Percentiles rank a stretch among this genome's conserved stretches.
These are phyloP conservation scores for Perilla frutescens DNA, from an alignment of 257 asterid genomes.

Conservation along the genomic window DNA sequence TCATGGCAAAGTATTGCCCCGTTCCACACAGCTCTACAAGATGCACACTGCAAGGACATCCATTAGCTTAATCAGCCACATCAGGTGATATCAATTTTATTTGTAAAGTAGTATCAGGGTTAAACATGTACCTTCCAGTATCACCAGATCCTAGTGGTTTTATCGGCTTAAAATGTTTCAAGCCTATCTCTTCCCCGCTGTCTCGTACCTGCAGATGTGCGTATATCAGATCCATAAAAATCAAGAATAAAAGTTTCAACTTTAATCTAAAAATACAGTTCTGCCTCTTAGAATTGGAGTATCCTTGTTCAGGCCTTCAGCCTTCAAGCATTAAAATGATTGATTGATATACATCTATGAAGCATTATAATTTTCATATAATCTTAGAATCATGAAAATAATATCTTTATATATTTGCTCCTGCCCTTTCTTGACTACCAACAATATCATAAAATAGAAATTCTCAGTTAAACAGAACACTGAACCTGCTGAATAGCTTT, in stretches of 20 bases:
- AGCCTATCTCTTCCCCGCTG: constrained; percentile 75
- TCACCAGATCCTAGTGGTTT: constrained; percentile 99
- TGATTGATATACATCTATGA: not conserved
- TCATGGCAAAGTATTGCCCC: constrained; percentile 86
- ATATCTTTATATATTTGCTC: not conserved
- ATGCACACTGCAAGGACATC: constrained; percentile 74
- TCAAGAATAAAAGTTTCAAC: not conserved
- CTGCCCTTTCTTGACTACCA: not conserved
- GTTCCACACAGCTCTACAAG: constrained; percentile 90
- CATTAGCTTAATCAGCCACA: not conserved
- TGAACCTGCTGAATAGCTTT: constrained; percentile 80
- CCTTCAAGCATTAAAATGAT: constrained; percentile 7
- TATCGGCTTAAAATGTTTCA: constrained; percentile 90
- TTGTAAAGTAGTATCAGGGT: not conserved
- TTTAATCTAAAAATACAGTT: not conserved
- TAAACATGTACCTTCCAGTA: constrained; percentile 78
- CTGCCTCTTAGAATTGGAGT: no score
- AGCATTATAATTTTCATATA: not conserved
- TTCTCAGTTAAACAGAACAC: constrained; percentile 16
- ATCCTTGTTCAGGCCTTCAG: not conserved
- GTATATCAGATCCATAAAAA: constrained; percentile 26
- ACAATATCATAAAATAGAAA: not conserved
- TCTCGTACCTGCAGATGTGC: constrained; percentile 64
- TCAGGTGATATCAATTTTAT: not conserved
- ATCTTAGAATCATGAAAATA: not conserved